Evolutionary conservation across 2,329 filamentous ascomycete genomes (phyloP).

Genomic region (Xylariaceae sp.): DNA sequence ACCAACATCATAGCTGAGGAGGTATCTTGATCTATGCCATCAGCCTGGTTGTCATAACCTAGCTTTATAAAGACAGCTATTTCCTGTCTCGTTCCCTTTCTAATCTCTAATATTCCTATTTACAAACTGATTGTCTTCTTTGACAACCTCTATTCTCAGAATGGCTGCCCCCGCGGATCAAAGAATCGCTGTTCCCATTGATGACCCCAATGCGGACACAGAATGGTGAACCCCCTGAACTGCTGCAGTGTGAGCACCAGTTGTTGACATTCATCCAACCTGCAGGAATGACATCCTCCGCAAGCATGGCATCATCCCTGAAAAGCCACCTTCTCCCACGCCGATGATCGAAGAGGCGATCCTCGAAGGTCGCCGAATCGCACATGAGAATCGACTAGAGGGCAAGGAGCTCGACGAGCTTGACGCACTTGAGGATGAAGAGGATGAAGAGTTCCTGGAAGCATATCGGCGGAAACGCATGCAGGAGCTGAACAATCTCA

Average conservation of each 20-base stretch:
- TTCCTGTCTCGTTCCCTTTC: neutral
- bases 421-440: slow-evolving; percentile 87
- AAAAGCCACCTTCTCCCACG: slow-evolving; percentile 92
- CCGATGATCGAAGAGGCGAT: slow-evolving; percentile 95
- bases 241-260: slow-evolving; percentile 10
- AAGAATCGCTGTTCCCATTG: slow-evolving; percentile 74
- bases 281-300: slow-evolving; percentile 96
- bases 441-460: slow-evolving; percentile 88
- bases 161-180: slow-evolving; percentile 62
- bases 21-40: neutral
- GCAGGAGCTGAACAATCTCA: slow-evolving; percentile 70
- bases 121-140: neutral
- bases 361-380: slow-evolving; percentile 71
- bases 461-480: slow-evolving; percentile 84
- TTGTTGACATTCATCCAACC: slow-evolving; percentile 10
- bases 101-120: neutral
- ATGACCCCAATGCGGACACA: slow-evolving; percentile 93
- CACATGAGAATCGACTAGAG: slow-evolving; percentile 87
- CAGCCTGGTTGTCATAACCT: neutral
- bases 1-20: too few species aligned
- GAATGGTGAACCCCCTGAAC: slow-evolving; percentile 64
- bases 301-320: slow-evolving; percentile 94
- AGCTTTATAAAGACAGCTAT: neutral
- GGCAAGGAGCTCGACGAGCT: slow-evolving; percentile 93
- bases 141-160: slow-evolving; percentile 6